Evolutionary conservation across 75 land plant species (phyloP), one percentile per base, ranked within the genome.

Genomic region (Ceratopteris richardii): DNA sequence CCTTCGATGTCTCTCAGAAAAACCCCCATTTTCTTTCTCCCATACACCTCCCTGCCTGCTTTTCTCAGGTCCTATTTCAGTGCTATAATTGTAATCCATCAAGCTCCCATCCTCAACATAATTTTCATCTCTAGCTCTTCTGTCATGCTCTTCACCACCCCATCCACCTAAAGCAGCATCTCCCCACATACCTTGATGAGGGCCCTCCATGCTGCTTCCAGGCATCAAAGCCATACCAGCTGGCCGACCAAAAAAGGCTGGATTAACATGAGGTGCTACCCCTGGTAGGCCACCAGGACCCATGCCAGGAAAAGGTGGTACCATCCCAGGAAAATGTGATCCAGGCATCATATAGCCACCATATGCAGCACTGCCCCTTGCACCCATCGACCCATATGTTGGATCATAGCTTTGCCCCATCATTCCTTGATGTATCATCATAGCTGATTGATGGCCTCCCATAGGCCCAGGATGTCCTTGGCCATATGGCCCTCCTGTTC

Each of bases 261-360:
- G 96, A 57, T 90, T 90, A 26, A 90, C 91, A 70, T 90, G 91
- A 44, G 96, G 87, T 9, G 96, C 82, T 14, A 86, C 87, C 0
- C 84, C 90, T 29, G 84, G 81, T 43, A 85, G 71, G n/a, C 78
- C 94, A 17, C 83, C 73, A 0, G 79, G 55, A 16, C 74, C 79
- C 56, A 88, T 80, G 18, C 77, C 66, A 47, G 78, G 90, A 64
- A 82, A 85, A 0, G 94, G 63, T 30, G 80, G 79, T 22, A 82
- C 60, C 80, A 88, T 79, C 13, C 80, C 80, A 41, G 88, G 81
- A 59, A 82, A 83, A 21, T 74, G 61, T 21, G 84, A 69, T 20
- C 82, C 79, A 13, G 44, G 63, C 31, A 70, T 60, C 7, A 84
- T 61, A 56, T 82, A 80, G 12, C 87, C 87, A 17, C 85, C 87